These are phyloP conservation scores for Xerocomus potaroensis DNA, from an alignment of 768 basidiomycete species.

Conservation along the genomic window DNA sequence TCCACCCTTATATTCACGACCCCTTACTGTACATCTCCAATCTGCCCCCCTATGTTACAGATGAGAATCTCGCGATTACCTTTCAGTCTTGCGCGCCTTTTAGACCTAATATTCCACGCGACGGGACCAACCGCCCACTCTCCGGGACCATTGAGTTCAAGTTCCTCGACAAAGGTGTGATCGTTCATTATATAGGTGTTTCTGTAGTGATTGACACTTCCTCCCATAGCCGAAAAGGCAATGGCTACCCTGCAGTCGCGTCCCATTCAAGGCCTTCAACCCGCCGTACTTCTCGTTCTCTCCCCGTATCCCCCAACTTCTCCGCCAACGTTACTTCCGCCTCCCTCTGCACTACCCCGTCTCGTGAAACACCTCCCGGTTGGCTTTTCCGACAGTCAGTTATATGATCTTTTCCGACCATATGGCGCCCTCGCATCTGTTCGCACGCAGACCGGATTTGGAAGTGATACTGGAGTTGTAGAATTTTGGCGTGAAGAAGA, in stretches of 20 bases:
- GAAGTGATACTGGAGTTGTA: slow-evolving; percentile 70
- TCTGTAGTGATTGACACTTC: slow-evolving; percentile 4
- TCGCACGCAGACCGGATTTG: slow-evolving; percentile 69
- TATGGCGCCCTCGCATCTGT: slow-evolving; percentile 81
- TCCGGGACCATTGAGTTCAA: slow-evolving; percentile 83
- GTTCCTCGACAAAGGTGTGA: slow-evolving; percentile 71
- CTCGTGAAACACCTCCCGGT: slow-evolving; percentile 81
- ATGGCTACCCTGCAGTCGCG: slow-evolving; percentile 79
- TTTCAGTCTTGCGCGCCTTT: slow-evolving; percentile 77
- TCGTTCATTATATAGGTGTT: slow-evolving; percentile 7
- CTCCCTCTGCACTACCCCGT: slow-evolving; percentile 72
- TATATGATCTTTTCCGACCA: slow-evolving; percentile 83
- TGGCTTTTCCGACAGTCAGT: slow-evolving; percentile 59
- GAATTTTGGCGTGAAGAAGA: slow-evolving; percentile 90
- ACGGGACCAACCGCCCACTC: slow-evolving; percentile 46
- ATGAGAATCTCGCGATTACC: slow-evolving; percentile 71
- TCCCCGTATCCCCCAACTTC: slow-evolving; percentile 82
- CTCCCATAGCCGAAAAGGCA: slow-evolving; percentile 73
- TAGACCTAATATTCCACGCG: slow-evolving; percentile 70
- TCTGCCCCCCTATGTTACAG: slow-evolving; percentile 66
- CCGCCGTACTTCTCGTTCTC: slow-evolving; percentile 59
- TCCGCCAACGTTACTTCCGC: slow-evolving; percentile 70
- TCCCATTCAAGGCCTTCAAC: slow-evolving; percentile 56
- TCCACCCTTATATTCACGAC: slow-evolving; percentile 83
- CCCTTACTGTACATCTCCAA: slow-evolving; percentile 78